Base-by-base conservation (phyloP, 108 stramenopile species). In the Skeletonema menzelii region DNA sequence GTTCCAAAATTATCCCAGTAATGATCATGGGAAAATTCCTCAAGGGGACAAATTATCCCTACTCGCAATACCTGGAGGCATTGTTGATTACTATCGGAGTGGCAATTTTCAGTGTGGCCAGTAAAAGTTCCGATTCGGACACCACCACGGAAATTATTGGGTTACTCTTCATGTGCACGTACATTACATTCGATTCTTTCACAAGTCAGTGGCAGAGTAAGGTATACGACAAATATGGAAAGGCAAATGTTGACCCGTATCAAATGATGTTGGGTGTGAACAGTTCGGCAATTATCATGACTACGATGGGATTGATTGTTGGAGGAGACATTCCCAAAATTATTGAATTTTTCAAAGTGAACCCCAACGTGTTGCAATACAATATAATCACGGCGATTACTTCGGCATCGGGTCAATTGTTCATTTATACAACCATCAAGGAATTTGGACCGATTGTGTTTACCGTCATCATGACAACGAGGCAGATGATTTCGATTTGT, bases 261-360 rank as follows among this genome's bases (percentile, higher is more conserved):
- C 97, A 98, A 78, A 99, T 99, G 99, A 99, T 99, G 99, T 82
- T 99, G 61, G 94, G 94, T 14, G 97, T 99, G 63, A 99, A 99
- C 74, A 91, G 84, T 28, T 97, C 97, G 38, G 95, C 97, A 31
- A 96, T 97, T 68, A 67, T 87, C 70, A 97, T 99, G 75, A 97
- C 97, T 3, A 88, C 92, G 11, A 61, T 83, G 17, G 97, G 95
- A 26, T 84, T 99, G 53, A 72, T 99, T 40, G 67, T 94, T 49
- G 82, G 93, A 28, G 96, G 97, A 7, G 97, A 99, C 72, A 82
- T 99, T 44, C 93, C 96, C 8, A 80, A 87, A 46, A 87, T 94
- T n/a, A 72, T 87, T 61, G 90, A 95, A 68, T 99, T 99, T 79
- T 84, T 99, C 63, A 68, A 60, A 15, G 89, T 82, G 31, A 97